Conservation (phyloP, 805 yeast genomes). For the Candida montana region DNA sequence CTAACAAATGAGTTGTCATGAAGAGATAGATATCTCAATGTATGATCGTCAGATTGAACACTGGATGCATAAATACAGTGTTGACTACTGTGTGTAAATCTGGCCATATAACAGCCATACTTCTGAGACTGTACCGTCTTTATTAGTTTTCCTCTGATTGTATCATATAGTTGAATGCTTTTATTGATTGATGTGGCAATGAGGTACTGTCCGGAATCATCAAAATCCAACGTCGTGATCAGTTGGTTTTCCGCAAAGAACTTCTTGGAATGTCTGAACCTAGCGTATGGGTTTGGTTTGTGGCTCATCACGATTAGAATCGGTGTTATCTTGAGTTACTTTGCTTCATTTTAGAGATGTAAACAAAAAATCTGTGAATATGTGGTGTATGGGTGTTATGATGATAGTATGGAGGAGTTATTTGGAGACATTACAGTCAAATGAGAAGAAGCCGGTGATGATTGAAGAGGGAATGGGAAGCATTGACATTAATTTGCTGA, state of each 20-base stretch:
- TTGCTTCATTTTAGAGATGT: not conserved
- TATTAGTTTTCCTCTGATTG: constrained; percentile 56
- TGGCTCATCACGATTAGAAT: too few relatives aligned
- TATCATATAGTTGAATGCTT: constrained; percentile 77
- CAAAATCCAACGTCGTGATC: constrained; percentile 70
- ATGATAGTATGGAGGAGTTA: too few relatives aligned
- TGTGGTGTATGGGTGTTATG: constrained; percentile 2
- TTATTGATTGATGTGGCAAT: constrained; percentile 78
- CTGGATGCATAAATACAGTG: constrained; percentile 84
- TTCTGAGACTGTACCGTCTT: constrained; percentile 78
- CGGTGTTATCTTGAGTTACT: too few relatives aligned
- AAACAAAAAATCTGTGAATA: not conserved
- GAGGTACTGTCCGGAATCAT: constrained; percentile 74
- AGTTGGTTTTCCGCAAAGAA: constrained; percentile 35
- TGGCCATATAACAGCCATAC: constrained; percentile 85
- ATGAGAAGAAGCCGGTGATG: too few relatives aligned
- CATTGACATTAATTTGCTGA: too few relatives aligned
- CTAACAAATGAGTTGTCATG: constrained; percentile 75
- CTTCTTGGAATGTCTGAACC: constrained; percentile 40
- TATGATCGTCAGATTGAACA: constrained; percentile 56
- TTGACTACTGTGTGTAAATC: constrained; percentile 69
- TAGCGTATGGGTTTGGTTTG: constrained; percentile 5
- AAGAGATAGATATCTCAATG: constrained; percentile 69
- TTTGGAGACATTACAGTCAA: too few relatives aligned
- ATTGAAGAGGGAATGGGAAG: too few relatives aligned